These are phyloP conservation scores for Backusella luteola DNA, from an alignment of 192 early-diverging fungal species.

Conservation along the genomic window DNA sequence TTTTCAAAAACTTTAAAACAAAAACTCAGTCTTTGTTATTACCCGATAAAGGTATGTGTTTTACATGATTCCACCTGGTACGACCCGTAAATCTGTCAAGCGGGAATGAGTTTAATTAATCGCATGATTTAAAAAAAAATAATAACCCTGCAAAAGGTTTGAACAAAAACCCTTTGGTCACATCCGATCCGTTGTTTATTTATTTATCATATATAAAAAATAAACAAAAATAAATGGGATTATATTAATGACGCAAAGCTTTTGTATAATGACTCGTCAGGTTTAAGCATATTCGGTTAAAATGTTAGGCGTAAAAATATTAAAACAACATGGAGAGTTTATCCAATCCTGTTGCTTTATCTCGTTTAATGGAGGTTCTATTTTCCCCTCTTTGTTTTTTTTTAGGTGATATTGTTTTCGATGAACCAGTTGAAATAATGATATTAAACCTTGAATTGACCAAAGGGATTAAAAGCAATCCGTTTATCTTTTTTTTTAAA, in stretches of 20 bases:
- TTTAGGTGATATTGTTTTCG: background rate
- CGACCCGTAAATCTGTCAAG: background rate
- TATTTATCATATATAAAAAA: background rate
- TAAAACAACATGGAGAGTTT: background rate
- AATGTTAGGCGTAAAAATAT: background rate
- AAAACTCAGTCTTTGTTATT: background rate
- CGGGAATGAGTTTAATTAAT: background rate
- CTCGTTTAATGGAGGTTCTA: background rate
- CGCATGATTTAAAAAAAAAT: background rate
- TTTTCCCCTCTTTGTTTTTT: background rate
- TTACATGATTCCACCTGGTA: background rate
- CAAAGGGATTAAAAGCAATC: background rate
- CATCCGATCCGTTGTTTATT: background rate
- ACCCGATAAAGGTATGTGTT: background rate
- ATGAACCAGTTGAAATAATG: background rate
- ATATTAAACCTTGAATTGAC: background rate
- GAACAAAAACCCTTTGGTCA: background rate
- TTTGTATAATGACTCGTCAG: background rate
- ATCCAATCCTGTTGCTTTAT: background rate
- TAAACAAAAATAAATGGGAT: background rate
- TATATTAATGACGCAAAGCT: background rate
- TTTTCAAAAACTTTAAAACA: background rate
- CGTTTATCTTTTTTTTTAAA: too few relatives aligned
- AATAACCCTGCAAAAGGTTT: background rate
- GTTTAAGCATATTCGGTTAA: background rate